Conservation (phyloP, 1,284 basidiomycete species). For the Naganishia cerealis region DNA sequence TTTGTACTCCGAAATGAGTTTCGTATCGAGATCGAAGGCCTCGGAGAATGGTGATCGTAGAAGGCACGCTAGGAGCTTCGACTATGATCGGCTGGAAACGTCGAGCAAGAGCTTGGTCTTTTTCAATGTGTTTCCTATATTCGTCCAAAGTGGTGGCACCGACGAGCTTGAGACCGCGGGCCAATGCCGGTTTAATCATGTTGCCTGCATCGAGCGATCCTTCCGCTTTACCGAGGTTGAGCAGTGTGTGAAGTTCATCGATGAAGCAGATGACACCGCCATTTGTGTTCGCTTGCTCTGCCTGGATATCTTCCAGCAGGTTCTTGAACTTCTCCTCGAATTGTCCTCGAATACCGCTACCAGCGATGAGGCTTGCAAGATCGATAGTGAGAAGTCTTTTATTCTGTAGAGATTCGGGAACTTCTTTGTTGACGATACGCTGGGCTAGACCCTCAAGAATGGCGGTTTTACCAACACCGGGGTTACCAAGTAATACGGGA, state of each 20-base stretch:
- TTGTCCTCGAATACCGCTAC: slow-evolving; percentile 82
- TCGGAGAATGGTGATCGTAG: slow-evolving; percentile 83
- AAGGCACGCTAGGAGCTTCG: slow-evolving; percentile 80
- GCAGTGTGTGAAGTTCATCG: slow-evolving; percentile 82
- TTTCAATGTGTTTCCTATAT: slow-evolving; percentile 85
- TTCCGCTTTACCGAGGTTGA: slow-evolving; percentile 86
- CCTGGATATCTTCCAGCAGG: slow-evolving; percentile 81
- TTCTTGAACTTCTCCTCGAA: slow-evolving; percentile 92
- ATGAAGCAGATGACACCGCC: slow-evolving; percentile 73
- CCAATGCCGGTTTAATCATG: slow-evolving; percentile 63
- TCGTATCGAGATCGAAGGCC: slow-evolving; percentile 83
- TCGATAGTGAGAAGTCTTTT: slow-evolving; percentile 81
- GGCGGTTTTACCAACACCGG: slow-evolving; percentile 87
- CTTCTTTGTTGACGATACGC: slow-evolving; percentile 83
- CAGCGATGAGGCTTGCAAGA: slow-evolving; percentile 75
- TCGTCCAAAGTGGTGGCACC: slow-evolving; percentile 88
- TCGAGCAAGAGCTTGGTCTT: slow-evolving; percentile 85
- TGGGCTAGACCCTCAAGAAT: slow-evolving; percentile 84
- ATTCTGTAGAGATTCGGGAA: slow-evolving; percentile 83
- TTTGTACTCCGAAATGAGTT: slow-evolving; percentile 85
- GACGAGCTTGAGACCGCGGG: slow-evolving; percentile 78
- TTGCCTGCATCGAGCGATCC: slow-evolving; percentile 88
- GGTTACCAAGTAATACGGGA: slow-evolving; percentile 66
- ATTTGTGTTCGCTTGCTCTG: slow-evolving; percentile 59
- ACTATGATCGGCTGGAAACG: slow-evolving; percentile 86